A percentile compares a stretch with the other conserved stretches of the same genome.
Evolutionary conservation across 1,284 basidiomycete species (phyloP).

Genomic region (Dichomitus squalens): DNA sequence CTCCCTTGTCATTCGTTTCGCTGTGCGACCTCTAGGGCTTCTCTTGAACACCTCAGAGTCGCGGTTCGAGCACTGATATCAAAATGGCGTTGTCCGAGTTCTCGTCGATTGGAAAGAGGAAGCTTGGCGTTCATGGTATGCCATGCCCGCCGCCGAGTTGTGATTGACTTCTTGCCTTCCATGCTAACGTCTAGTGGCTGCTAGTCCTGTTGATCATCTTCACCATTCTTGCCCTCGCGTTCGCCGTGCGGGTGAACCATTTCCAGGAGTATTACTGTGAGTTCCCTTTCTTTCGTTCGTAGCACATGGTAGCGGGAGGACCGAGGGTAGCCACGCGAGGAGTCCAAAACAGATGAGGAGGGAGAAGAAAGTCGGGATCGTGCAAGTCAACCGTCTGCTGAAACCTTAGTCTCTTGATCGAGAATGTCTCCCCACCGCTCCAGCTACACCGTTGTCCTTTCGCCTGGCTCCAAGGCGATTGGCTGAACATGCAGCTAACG

Average conservation of each 20-base stretch:
- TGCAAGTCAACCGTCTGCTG: too few species aligned
- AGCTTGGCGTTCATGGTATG: constrained; percentile 24
- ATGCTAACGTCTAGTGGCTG: not conserved
- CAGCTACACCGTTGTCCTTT: too few species aligned
- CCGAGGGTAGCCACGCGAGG: too few species aligned
- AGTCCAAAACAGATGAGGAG: too few species aligned
- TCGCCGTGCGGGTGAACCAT: constrained; percentile 54
- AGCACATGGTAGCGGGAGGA: not conserved
- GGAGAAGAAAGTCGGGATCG: too few species aligned
- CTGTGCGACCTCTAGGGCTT: constrained; percentile 21
- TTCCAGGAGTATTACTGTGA: constrained; percentile 65
- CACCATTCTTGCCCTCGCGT: constrained; percentile 53
- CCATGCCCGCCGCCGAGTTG: not conserved
- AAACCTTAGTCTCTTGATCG: not conserved
- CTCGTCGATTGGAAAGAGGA: constrained; percentile 22
- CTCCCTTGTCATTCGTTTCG: constrained; percentile 18
- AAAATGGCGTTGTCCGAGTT: constrained; percentile 13
- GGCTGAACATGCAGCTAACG: not conserved
- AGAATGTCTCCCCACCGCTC: too few species aligned
- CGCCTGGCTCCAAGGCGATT: not conserved
- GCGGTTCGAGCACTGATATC: not conserved
- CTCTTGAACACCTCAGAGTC: not conserved
- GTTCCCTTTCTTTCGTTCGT: constrained; percentile 22
- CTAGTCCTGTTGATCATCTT: constrained; percentile 40
- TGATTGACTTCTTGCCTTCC: not conserved